phyloP scores from a whole-genome alignment of 768 basidiomycete genomes.

The Daedaleopsis nitida region DNA sequence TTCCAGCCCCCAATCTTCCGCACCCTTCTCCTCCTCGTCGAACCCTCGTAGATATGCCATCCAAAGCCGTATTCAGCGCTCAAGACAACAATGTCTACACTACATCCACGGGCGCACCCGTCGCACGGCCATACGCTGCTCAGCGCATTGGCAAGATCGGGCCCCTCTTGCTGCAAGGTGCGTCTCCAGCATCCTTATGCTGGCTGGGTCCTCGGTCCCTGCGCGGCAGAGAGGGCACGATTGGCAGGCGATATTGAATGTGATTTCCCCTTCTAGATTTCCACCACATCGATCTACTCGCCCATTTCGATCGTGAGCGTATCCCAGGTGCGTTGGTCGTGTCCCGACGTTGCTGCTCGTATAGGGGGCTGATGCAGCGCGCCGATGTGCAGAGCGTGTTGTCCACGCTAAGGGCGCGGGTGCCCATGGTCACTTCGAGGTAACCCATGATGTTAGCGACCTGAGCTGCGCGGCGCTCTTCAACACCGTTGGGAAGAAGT shows the following conservation, averaged over 20 bases:
- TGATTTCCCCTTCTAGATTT: conserved; percentile 58
- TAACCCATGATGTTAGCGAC: conserved; percentile 84
- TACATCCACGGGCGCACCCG: conserved; percentile 82
- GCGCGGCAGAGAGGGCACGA: neutral
- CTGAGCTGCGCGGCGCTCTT: conserved; percentile 74
- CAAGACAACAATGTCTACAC: conserved; percentile 74
- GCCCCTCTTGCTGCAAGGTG: conserved; percentile 88
- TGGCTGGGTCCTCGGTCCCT: neutral
- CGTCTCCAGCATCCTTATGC: conserved; percentile 23
- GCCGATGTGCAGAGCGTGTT: conserved; percentile 62
- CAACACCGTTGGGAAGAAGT: conserved; percentile 64
- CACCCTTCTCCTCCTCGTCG: conserved; percentile 1
- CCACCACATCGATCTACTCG: conserved; percentile 86
- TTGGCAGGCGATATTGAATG: conserved; percentile 4
- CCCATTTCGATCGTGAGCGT: conserved; percentile 93
- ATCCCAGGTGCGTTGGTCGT: conserved; percentile 56
- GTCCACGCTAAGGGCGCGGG: conserved; percentile 93
- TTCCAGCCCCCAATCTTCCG: conserved; percentile 10
- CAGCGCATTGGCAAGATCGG: conserved; percentile 76
- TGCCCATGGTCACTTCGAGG: conserved; percentile 91
- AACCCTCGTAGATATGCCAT: conserved; percentile 51
- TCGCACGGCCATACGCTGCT: conserved; percentile 73
- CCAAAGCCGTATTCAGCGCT: conserved; percentile 53
- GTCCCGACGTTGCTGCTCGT: neutral
- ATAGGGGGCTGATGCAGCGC: neutral